These are phyloP conservation scores for Zizania latifolia DNA, from an alignment of 176 grass and related monocot species.

Conservation along the genomic window DNA sequence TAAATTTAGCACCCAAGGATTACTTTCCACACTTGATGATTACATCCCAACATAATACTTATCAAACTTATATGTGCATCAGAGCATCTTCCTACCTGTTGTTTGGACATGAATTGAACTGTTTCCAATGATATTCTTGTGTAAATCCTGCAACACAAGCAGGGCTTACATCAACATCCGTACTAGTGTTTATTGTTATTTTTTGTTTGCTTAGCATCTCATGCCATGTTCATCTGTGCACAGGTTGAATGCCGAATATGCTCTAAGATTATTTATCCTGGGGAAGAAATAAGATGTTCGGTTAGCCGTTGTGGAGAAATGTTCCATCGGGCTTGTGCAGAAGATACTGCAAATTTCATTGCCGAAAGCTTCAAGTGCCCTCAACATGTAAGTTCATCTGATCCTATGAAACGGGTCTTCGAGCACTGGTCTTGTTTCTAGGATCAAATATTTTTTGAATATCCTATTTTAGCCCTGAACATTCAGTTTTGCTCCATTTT, in stretches of 20 bases:
- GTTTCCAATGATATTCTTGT: not conserved
- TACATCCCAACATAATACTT: not conserved
- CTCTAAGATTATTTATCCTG: constrained; percentile 52
- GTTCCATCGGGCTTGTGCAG: constrained; percentile 56
- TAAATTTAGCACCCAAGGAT: no score
- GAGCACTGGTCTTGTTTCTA: not conserved
- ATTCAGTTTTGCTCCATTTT: not conserved
- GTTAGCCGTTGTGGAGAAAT: constrained; percentile 44
- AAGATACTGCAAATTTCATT: constrained; percentile 29
- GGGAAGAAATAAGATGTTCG: constrained; percentile 60
- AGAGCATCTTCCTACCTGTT: not conserved
- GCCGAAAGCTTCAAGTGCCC: constrained; percentile 60
- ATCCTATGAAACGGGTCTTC: not conserved
- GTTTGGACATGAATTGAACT: not conserved
- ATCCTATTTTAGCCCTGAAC: not conserved
- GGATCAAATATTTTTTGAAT: not conserved
- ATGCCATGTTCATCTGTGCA: constrained; percentile 34
- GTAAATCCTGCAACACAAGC: not conserved
- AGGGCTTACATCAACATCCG: not conserved
- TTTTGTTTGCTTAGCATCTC: constrained; percentile 15
- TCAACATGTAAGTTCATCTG: constrained; percentile 86
- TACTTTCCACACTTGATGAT: not conserved
- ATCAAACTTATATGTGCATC: not conserved
- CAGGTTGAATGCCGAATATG: constrained; percentile 76
- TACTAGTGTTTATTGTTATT: not conserved